Evolutionary conservation across 2,329 filamentous ascomycete species (phyloP), one percentile per base, ranked within the genome.

Genomic region (Whalleya microplaca): DNA sequence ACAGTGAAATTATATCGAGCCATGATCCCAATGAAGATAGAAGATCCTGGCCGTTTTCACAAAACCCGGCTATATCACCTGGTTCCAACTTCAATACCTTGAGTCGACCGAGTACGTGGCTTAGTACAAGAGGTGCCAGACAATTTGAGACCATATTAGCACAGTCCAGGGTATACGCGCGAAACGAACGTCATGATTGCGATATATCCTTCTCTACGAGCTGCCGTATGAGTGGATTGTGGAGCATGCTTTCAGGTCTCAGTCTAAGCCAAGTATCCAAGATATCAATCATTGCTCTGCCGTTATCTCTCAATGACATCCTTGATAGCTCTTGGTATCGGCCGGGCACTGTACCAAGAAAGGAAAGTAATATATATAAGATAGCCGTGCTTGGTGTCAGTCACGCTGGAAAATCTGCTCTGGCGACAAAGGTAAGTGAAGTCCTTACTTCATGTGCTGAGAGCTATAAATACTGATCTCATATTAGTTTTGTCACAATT

Each of bases 201-300:
- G 42, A 51, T 40, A 41, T 50, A 2, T 57, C 55, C 2, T 57
- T 51, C 29, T 45, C 54, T 6, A 56, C 54, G 14, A 45, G 21
- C 29, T 27, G 52, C 2, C 18, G 44, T 9, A 42, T 16, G 16
- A 53, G 50, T 27, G 50, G 41, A 6, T 1, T 43, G 18, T 53
- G 55, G 49, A 57, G 49, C 37, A 41, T 53, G 42, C 41, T 57
- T 14, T 57, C 55, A 10, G 21, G 32, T 0, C 50, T 57, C 12
- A 57, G 55, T 14, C 20, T 57, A 16, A 32, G 37, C 29, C 42
- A 51, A 21, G 23, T 57, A 21, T 57, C 55, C n/a, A 57, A 42
- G 19, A 49, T 57, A 41, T 57, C 55, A 10, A 41, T 57, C 21
- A 53, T 57, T 29, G 50, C 50, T 8, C 41, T 57, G 20, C 55